Percentiles rank a stretch among this genome's conserved stretches.
Evolutionary conservation across 2,329 filamentous ascomycete genomes (phyloP).

Genomic region (Fusarium xylarioides): DNA sequence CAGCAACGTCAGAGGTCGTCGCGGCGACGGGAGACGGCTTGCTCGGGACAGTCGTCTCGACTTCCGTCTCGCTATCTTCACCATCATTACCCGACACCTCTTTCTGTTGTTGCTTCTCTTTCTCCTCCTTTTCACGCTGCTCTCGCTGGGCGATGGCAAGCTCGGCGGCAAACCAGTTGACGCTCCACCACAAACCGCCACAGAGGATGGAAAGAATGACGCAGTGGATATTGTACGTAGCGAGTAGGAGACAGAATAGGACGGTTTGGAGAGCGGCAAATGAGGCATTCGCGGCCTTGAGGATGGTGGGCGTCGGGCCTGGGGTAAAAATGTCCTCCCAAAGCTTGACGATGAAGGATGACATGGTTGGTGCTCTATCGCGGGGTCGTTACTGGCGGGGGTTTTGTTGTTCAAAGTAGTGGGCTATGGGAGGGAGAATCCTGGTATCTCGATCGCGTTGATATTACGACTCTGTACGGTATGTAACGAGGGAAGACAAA

Average conservation of each 20-base stretch:
- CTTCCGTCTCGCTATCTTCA: constrained; percentile 52
- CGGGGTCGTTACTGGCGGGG: constrained; percentile 16
- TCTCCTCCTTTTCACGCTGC: constrained; percentile 48
- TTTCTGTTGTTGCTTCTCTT: constrained; percentile 40
- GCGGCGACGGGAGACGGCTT: constrained; percentile 28
- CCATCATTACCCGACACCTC: constrained; percentile 40
- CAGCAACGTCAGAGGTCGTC: constrained; percentile 22
- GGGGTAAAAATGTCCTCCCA: constrained; percentile 95
- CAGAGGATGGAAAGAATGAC: constrained; percentile 81
- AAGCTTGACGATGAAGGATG: constrained; percentile 75
- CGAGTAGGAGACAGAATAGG: constrained; percentile 77
- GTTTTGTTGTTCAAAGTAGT: constrained; percentile 3
- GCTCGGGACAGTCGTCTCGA: constrained; percentile 46
- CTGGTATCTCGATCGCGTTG: constrained; percentile 1
- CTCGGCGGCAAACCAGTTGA: constrained; percentile 95
- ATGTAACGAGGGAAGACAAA: not conserved
- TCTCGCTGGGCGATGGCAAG: constrained; percentile 57
- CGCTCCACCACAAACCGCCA: constrained; percentile 86
- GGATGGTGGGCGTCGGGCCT: constrained; percentile 85
- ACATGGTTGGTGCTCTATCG: constrained; percentile 54
- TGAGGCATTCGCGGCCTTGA: constrained; percentile 88
- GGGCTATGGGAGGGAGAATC: not conserved
- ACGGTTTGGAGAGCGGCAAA: constrained; percentile 87
- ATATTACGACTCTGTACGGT: not conserved
- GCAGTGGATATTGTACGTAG: constrained; percentile 91